A percentile compares a stretch with the other conserved stretches of the same genome.
Conservation (phyloP, 2,329 filamentous ascomycete genomes). For the Cladorrhinum sp. region DNA sequence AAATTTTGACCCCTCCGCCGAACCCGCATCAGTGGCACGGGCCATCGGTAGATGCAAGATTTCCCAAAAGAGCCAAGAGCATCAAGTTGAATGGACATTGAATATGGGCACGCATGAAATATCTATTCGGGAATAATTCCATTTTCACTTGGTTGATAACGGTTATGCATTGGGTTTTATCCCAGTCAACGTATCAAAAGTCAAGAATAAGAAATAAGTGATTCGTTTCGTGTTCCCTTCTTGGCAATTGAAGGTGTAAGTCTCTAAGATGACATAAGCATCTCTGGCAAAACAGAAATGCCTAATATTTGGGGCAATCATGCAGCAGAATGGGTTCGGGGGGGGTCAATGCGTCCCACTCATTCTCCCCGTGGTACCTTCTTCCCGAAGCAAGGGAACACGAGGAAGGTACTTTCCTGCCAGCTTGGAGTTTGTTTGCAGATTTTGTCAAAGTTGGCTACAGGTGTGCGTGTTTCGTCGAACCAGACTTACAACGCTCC, state of each 20-base stretch:
- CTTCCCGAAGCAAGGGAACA: not conserved
- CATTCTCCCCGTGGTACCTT: not conserved
- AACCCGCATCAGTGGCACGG: slow-evolving; percentile 15
- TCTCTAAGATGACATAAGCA: not conserved
- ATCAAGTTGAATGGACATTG: too few species aligned
- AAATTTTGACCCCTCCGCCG: slow-evolving; percentile 15
- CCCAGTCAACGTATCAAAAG: too few species aligned
- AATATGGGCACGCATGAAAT: too few species aligned
- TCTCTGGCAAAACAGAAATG: not conserved
- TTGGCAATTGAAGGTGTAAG: not conserved
- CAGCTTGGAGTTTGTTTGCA: not conserved
- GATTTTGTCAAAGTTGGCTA: not conserved
- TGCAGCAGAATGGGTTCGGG: not conserved
- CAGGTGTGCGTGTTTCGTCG: not conserved
- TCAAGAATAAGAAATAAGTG: too few species aligned
- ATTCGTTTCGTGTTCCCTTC: not conserved
- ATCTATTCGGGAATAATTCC: too few species aligned
- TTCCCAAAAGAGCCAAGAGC: not conserved
- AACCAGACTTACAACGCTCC: not conserved
- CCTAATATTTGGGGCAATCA: not conserved
- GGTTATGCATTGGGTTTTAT: too few species aligned
- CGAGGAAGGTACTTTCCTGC: not conserved
- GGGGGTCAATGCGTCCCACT: not conserved
- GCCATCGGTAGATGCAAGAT: slow-evolving; percentile 4
- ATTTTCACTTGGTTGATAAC: too few species aligned